phyloP scores from a whole-genome alignment of 2,329 filamentous ascomycete genomes.

The Penicillium italicum region DNA sequence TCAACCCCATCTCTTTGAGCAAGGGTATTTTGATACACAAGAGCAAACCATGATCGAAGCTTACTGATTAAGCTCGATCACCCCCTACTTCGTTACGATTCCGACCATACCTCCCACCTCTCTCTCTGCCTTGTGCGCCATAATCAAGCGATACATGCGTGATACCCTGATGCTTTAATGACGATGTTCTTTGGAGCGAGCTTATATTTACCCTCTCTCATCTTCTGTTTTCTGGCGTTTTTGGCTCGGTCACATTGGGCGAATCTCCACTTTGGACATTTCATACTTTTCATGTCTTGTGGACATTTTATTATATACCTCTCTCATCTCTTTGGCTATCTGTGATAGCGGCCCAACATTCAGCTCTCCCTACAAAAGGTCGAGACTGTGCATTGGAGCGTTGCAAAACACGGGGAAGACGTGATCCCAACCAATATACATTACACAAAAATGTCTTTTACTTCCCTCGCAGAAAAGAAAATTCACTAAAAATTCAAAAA shows the following conservation, averaged over 20 bases:
- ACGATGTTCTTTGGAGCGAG: slow-evolving; percentile 11
- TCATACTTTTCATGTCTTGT: background rate
- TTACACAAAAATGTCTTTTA: background rate
- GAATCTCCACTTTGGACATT: background rate
- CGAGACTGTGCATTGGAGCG: slow-evolving; percentile 17
- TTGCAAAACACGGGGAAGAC: slow-evolving; percentile 4
- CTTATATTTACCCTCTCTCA: slow-evolving; percentile 2
- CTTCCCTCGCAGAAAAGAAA: background rate
- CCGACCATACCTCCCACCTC: background rate
- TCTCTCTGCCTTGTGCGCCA: slow-evolving; percentile 21
- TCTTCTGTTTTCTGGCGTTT: slow-evolving; percentile 24
- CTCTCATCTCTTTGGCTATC: slow-evolving; percentile 12
- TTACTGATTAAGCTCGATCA: slow-evolving; percentile 34
- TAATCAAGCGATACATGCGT: slow-evolving; percentile 15
- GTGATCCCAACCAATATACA: slow-evolving; percentile 14
- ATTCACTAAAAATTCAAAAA: slow-evolving; percentile 2
- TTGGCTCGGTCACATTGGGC: slow-evolving; percentile 7
- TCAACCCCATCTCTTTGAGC: slow-evolving; percentile 45
- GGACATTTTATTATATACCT: background rate
- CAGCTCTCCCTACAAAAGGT: slow-evolving; percentile 20
- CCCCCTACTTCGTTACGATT: slow-evolving; percentile 2
- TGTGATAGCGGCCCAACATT: slow-evolving; percentile 7
- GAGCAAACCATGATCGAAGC: slow-evolving; percentile 48
- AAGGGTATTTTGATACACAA: slow-evolving; percentile 48
- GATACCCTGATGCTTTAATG: slow-evolving; percentile 23